These are phyloP conservation scores for Mentha longifolia DNA, from an alignment of 257 asterid genomes.

Conservation along the genomic window DNA sequence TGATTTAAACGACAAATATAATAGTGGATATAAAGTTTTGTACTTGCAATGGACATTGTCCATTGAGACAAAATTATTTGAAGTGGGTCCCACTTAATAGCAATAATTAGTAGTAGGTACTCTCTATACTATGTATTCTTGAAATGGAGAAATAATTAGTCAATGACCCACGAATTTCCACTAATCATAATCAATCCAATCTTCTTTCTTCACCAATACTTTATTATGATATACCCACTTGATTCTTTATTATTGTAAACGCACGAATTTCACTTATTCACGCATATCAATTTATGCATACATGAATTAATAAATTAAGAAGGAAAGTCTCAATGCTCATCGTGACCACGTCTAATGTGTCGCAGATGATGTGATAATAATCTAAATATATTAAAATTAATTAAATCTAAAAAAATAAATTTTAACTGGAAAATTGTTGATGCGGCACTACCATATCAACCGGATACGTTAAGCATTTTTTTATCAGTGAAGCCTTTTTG, in stretches of 20 bases:
- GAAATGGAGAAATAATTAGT: slow-evolving; percentile 26
- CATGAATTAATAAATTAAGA: too few species aligned
- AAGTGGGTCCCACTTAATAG: slow-evolving; percentile 26
- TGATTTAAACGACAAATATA: not conserved
- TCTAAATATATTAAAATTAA: too few species aligned
- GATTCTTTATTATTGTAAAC: not conserved
- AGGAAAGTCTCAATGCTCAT: too few species aligned
- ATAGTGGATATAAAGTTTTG: slow-evolving; percentile 20
- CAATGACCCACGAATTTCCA: slow-evolving; percentile 21
- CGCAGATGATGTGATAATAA: too few species aligned
- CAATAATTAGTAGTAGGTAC: slow-evolving; percentile 27
- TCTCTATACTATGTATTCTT: slow-evolving; percentile 2
- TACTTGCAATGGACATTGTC: slow-evolving; percentile 21
- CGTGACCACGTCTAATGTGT: too few species aligned
- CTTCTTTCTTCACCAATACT: slow-evolving; percentile 29
- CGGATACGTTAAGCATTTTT: too few species aligned
- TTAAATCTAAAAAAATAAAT: too few species aligned
- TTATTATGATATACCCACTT: not conserved
- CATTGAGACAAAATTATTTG: slow-evolving; percentile 25
- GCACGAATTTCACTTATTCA: not conserved
- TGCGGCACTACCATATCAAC: too few species aligned
- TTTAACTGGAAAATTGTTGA: too few species aligned
- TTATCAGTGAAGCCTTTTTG: too few species aligned
- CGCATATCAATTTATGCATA: not conserved
- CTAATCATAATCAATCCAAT: slow-evolving; percentile 24